These are phyloP conservation scores for Entoloma clypeatum DNA, from an alignment of 1,284 basidiomycete genomes.

Conservation along the genomic window DNA sequence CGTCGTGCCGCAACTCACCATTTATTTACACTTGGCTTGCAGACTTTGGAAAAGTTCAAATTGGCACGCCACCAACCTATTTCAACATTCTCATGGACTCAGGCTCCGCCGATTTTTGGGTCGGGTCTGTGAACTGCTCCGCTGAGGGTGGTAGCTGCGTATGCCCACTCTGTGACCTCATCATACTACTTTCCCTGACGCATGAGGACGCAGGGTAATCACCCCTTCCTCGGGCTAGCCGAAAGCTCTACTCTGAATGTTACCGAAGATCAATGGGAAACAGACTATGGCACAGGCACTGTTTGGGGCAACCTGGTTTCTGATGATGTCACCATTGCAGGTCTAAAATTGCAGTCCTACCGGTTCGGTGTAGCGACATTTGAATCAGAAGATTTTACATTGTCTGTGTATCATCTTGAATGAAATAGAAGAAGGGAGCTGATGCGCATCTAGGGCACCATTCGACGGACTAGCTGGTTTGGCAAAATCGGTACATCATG, in stretches of 20 bases:
- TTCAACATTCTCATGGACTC: constrained; percentile 31
- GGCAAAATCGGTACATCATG: constrained; percentile 51
- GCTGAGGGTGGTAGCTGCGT: constrained; percentile 30
- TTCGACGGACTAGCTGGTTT: too few relatives aligned
- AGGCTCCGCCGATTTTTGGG: constrained; percentile 29
- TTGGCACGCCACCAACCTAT: constrained; percentile 27
- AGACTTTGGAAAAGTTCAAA: constrained; percentile 19
- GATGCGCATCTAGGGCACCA: too few relatives aligned
- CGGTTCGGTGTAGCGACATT: constrained; percentile 63
- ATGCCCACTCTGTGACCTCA: constrained; percentile 10
- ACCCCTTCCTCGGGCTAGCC: constrained; percentile 57
- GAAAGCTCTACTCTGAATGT: constrained; percentile 60
- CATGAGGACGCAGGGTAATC: constrained; percentile 40
- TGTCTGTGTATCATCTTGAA: background rate
- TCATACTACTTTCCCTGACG: background rate
- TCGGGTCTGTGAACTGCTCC: constrained; percentile 24
- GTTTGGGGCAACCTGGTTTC: constrained; percentile 60
- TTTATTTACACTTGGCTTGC: background rate
- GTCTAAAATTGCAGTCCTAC: constrained; percentile 53
- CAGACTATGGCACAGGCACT: constrained; percentile 70
- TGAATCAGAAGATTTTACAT: constrained; percentile 57
- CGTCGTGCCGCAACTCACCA: background rate
- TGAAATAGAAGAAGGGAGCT: background rate
- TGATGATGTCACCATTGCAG: constrained; percentile 64
- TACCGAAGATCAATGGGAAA: constrained; percentile 49